Evolutionary conservation across 371 early-diverging fungal species (phyloP).

Genomic region (Apophysomyces trapeziformis): DNA sequence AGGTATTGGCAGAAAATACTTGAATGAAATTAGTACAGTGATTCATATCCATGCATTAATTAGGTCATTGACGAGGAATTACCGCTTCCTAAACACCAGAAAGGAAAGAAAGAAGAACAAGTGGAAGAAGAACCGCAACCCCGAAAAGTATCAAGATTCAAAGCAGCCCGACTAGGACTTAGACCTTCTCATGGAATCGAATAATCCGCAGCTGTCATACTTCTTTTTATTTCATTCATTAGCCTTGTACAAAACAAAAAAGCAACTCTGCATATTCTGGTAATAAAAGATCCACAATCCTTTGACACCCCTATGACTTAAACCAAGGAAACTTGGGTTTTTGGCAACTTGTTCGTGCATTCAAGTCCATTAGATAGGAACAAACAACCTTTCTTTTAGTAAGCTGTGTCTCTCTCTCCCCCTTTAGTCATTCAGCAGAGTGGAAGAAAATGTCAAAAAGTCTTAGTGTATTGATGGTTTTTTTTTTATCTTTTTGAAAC

Average conservation of each 20-base stretch:
- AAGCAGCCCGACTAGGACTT: constrained; percentile 42
- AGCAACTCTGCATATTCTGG: no score
- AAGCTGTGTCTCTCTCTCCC: no score
- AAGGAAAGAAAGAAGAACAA: constrained; percentile 14
- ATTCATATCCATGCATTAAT: not conserved
- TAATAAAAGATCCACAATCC: no score
- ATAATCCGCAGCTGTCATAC: not conserved
- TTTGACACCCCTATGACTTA: no score
- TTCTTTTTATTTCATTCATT: not conserved
- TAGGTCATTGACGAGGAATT: constrained; percentile 51
- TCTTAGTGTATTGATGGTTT: no score
- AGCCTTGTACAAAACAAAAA: not conserved
- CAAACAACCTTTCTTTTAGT: no score
- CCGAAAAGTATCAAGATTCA: constrained; percentile 50
- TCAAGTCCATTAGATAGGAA: no score
- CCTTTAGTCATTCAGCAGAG: no score
- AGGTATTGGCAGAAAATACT: constrained; percentile 26
- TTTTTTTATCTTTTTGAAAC: no score
- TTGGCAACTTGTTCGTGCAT: no score
- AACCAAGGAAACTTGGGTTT: no score
- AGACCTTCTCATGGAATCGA: not conserved
- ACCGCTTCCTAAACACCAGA: constrained; percentile 32
- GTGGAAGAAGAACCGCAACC: constrained; percentile 30
- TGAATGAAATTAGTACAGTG: not conserved
- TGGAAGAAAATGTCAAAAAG: no score